A percentile compares a stretch with the other conserved stretches of the same genome.
phyloP scores from a whole-genome alignment of 352 stramenopile genomes.

The Phytophthora litchii region DNA sequence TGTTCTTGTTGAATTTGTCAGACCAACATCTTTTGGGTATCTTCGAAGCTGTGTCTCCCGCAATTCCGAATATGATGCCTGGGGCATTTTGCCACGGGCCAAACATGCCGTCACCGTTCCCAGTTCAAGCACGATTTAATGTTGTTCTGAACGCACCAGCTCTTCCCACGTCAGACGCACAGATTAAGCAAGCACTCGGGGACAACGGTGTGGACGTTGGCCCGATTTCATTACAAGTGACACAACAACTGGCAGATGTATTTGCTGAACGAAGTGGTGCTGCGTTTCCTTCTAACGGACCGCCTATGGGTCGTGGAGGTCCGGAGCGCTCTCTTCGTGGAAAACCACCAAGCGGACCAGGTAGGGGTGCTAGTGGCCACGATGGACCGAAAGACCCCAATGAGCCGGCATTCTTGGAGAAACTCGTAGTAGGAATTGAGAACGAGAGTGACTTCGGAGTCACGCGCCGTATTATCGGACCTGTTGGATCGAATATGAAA shows the following conservation, averaged over 20 bases:
- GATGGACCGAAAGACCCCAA: conserved; percentile 37
- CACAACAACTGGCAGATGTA: conserved; percentile 73
- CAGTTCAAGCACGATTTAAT: conserved; percentile 76
- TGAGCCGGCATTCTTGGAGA: conserved; percentile 59
- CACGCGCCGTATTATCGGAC: conserved; percentile 84
- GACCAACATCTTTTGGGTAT: conserved; percentile 85
- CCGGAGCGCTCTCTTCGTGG: conserved; percentile 23
- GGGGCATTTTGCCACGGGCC: conserved; percentile 69
- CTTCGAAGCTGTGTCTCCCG: conserved; percentile 82
- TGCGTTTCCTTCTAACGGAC: conserved; percentile 49
- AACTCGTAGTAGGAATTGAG: conserved; percentile 86
- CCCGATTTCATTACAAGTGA: conserved; percentile 63
- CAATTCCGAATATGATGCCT: conserved; percentile 80
- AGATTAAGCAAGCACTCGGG: conserved; percentile 74
- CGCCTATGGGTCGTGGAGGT: conserved; percentile 27
- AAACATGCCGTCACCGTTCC: conserved; percentile 64
- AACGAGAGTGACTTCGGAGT: conserved; percentile 87
- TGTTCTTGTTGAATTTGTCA: conserved; percentile 88
- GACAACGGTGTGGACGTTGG: conserved; percentile 65
- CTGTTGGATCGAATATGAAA: conserved; percentile 84
- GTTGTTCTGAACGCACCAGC: conserved; percentile 77
- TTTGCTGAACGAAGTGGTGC: conserved; percentile 71
- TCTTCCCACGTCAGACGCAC: conserved; percentile 66
- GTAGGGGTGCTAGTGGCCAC: conserved; percentile 1
- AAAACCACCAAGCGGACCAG: conserved; percentile 22